These are phyloP conservation scores for Cystofilobasidium bisporidii DNA, from an alignment of 768 basidiomycete genomes.

Conservation along the genomic window DNA sequence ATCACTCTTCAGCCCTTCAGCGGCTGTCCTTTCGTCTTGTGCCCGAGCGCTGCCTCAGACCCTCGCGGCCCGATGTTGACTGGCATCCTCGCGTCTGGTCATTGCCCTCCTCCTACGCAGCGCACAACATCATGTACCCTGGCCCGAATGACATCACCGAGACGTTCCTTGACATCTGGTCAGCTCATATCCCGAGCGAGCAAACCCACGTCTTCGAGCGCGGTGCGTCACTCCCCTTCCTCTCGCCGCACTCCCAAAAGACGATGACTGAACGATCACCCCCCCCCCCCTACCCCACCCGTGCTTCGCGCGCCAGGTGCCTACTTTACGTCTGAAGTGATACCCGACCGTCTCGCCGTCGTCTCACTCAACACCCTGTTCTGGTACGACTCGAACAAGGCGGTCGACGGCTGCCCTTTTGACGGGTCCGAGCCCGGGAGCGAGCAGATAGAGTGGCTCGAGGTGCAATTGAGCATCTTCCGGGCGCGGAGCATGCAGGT, in stretches of 20 bases:
- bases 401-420: conserved; percentile 40
- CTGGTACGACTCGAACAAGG: conserved; percentile 61
- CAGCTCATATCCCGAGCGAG: conserved; percentile 65
- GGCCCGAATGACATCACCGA: conserved; percentile 42
- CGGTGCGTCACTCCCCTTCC: not conserved
- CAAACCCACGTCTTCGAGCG: conserved; percentile 23
- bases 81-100: not conserved
- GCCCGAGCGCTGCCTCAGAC: not conserved
- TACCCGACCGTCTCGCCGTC: conserved; percentile 63
- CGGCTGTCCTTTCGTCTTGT: not conserved
- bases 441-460: conserved; percentile 79
- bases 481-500: conserved; percentile 66
- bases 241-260: not conserved
- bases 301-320: too few species aligned
- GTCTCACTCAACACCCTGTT: conserved; percentile 84
- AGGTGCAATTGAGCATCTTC: conserved; percentile 65
- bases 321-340: conserved; percentile 70
- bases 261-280: not conserved
- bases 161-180: conserved; percentile 69
- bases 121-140: conserved; percentile 42
- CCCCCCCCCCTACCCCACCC: too few species aligned
- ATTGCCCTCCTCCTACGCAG: conserved; percentile 31
- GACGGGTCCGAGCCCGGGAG: conserved; percentile 69
- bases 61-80: too few species aligned
- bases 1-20: not conserved